phyloP scores from a whole-genome alignment of 73 alveolate genomes.

The Paramecium primaurelia region DNA sequence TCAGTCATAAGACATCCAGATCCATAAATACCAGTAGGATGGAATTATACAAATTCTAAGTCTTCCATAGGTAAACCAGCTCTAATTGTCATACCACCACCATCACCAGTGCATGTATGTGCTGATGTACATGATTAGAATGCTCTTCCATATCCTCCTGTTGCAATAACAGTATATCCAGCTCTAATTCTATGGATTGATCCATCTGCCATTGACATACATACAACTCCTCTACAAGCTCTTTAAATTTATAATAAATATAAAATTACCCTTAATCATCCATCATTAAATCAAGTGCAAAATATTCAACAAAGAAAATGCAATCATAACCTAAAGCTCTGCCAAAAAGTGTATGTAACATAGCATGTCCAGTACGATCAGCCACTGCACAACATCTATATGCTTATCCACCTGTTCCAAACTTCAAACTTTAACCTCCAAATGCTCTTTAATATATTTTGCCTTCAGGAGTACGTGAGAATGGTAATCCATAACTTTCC shows the following conservation, averaged over 20 bases:
- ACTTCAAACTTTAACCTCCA: slow-evolving; percentile 89
- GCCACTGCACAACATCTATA: slow-evolving; percentile 94
- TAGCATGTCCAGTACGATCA: slow-evolving; percentile 96
- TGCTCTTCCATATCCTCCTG: slow-evolving; percentile 36
- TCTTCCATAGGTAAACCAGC: slow-evolving; percentile 93
- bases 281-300: slow-evolving; percentile 93
- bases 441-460: slow-evolving; percentile 95
- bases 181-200: slow-evolving; percentile 89
- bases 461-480: slow-evolving; percentile 94
- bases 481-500: slow-evolving; percentile 94
- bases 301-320: slow-evolving; percentile 93
- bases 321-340: slow-evolving; percentile 90
- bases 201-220: slow-evolving; percentile 88
- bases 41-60: slow-evolving; percentile 94
- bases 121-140: slow-evolving; percentile 85
- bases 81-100: slow-evolving; percentile 84
- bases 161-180: slow-evolving; percentile 64
- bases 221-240: slow-evolving; percentile 78
- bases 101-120: slow-evolving; percentile 97
- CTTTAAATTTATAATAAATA: slow-evolving; percentile 35
- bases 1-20: slow-evolving; percentile 96
- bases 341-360: slow-evolving; percentile 95
- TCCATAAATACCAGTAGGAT: slow-evolving; percentile 96
- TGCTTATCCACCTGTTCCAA: slow-evolving; percentile 82
- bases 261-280: slow-evolving; percentile 61